Conservation (phyloP, 1,284 basidiomycete genomes). For the Cutaneotrichosporon mucoides region DNA sequence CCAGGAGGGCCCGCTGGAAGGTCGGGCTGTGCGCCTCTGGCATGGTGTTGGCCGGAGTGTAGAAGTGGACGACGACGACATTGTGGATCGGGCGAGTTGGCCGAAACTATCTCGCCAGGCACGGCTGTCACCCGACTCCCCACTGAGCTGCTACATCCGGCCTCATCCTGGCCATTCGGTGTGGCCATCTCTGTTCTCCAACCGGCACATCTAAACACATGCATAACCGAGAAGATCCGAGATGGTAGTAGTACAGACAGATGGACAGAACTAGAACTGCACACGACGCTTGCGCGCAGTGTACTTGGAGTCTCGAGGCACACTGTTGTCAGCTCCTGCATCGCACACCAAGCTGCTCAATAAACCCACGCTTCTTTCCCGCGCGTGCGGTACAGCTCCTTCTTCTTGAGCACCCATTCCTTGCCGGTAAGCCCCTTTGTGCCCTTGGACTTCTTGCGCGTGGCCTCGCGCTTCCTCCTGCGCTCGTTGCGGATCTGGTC, state of each 20-base stretch:
- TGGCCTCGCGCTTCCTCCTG: conserved; percentile 32
- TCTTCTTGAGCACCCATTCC: conserved; percentile 58
- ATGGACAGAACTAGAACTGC: conserved; percentile 34
- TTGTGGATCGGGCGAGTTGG: neutral
- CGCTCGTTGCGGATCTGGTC: conserved; percentile 43
- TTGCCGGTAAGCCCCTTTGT: conserved; percentile 47
- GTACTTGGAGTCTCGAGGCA: conserved; percentile 50
- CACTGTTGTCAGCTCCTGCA: conserved; percentile 26
- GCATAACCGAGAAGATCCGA: neutral
- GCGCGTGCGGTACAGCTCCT: conserved; percentile 55
- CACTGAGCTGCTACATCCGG: too few species aligned
- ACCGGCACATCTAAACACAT: neutral
- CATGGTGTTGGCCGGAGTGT: neutral
- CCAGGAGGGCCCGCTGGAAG: conserved; percentile 36
- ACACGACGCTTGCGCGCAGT: conserved; percentile 49
- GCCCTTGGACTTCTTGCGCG: conserved; percentile 35
- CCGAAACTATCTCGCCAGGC: neutral
- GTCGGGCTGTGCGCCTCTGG: conserved; percentile 22
- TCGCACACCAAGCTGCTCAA: neutral
- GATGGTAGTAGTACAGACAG: conserved; percentile 5
- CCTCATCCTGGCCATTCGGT: too few species aligned
- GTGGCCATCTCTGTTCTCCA: too few species aligned
- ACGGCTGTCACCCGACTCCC: neutral
- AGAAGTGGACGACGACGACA: neutral
- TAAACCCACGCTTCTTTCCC: conserved; percentile 53